These are phyloP conservation scores for Talaromyces albobiverticillius DNA, from an alignment of 2,329 filamentous ascomycete genomes.

Conservation along the genomic window DNA sequence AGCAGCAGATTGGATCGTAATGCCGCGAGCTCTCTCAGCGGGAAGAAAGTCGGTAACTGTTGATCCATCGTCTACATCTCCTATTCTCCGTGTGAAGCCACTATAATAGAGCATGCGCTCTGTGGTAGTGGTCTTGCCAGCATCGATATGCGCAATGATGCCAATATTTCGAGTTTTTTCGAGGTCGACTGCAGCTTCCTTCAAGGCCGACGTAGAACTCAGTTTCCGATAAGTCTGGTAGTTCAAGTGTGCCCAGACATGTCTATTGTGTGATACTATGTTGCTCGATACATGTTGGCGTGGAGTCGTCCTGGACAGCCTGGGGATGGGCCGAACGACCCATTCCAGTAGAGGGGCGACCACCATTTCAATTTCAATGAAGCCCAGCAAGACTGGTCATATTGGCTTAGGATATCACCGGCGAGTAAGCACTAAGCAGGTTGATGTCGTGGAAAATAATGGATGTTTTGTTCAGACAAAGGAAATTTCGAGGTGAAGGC, in stretches of 20 bases:
- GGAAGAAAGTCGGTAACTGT: conserved; percentile 97
- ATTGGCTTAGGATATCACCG: too few species aligned
- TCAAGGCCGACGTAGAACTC: conserved; percentile 24
- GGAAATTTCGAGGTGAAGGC: not conserved
- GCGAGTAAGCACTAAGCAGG: too few species aligned
- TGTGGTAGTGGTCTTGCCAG: conserved; percentile 96
- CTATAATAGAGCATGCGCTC: conserved; percentile 99
- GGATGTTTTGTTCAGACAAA: not conserved
- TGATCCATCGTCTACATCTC: conserved; percentile 94
- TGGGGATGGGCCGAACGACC: conserved; percentile 4
- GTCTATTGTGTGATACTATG: not conserved
- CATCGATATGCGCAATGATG: conserved; percentile 98
- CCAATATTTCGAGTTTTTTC: conserved; percentile 86
- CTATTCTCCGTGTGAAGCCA: conserved; percentile 81
- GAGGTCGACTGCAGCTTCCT: conserved; percentile 33
- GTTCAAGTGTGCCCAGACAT: not conserved
- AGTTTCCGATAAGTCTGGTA: conserved; percentile 20
- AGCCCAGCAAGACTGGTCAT: not conserved
- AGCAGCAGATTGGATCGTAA: conserved; percentile 96
- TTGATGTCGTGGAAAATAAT: too few species aligned
- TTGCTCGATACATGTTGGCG: conserved; percentile 4
- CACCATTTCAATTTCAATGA: conserved; percentile 5
- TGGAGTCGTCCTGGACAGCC: conserved; percentile 4
- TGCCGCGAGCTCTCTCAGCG: conserved; percentile 84
- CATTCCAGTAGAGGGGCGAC: conserved; percentile 10